Percentiles rank a stretch among this genome's conserved stretches.
Evolutionary conservation across 2,329 filamentous ascomycete genomes (phyloP).

Genomic region (Aureobasidium namibiae): DNA sequence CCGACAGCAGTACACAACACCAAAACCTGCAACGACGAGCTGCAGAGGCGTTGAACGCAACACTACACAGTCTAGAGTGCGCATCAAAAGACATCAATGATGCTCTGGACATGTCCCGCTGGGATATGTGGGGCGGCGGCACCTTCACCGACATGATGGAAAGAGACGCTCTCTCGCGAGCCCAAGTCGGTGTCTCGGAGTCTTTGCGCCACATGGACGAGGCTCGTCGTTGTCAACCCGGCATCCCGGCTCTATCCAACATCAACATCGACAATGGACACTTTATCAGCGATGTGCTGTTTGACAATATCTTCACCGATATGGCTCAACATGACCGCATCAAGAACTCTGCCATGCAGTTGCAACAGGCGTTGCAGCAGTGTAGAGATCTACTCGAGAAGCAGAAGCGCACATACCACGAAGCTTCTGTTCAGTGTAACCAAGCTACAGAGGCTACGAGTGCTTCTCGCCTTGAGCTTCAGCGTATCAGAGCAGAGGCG

Average conservation of each 20-base stretch:
- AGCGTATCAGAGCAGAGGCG: constrained; percentile 23
- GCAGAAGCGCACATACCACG: neutral
- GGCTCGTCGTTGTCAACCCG: constrained; percentile 19
- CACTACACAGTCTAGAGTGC: constrained; percentile 28
- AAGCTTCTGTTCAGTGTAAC: neutral
- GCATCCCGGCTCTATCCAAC: constrained; percentile 16
- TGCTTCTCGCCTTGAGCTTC: constrained; percentile 19
- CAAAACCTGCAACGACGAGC: constrained; percentile 39
- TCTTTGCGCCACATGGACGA: constrained; percentile 25
- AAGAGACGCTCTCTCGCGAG: constrained; percentile 41
- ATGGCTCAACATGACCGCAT: constrained; percentile 24
- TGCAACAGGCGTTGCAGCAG: constrained; percentile 13
- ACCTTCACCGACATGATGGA: constrained; percentile 46
- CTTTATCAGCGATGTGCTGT: constrained; percentile 23
- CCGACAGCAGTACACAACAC: constrained; percentile 16
- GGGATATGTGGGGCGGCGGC: constrained; percentile 46
- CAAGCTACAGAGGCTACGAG: constrained; percentile 13
- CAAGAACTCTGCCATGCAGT: constrained; percentile 17
- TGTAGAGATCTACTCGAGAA: neutral
- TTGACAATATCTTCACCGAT: constrained; percentile 26
- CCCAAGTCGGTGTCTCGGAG: constrained; percentile 37
- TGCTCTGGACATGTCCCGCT: constrained; percentile 33
- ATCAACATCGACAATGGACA: constrained; percentile 24
- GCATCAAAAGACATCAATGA: constrained; percentile 34
- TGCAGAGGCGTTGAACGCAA: constrained; percentile 26